Evolutionary conservation across 2,329 filamentous ascomycete species (phyloP).

Genomic region (Fusarium piperis): DNA sequence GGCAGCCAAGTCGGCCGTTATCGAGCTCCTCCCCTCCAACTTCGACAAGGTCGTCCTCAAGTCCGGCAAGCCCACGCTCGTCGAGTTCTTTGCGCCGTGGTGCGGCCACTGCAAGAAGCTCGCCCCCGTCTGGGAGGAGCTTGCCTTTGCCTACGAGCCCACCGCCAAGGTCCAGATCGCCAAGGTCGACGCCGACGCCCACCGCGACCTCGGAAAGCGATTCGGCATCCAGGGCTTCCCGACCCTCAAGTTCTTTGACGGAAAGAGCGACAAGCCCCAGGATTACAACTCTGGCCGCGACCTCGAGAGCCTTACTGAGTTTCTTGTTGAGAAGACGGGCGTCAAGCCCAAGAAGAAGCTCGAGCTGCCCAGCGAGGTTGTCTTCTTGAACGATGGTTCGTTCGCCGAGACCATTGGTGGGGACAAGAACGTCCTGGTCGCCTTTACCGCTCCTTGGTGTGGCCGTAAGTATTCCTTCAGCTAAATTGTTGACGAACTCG

Average conservation of each 20-base stretch:
- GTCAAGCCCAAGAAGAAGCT: constrained; percentile 81
- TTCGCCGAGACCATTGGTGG: constrained; percentile 83
- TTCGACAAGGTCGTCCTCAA: constrained; percentile 91
- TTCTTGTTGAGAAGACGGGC: constrained; percentile 88
- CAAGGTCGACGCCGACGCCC: constrained; percentile 94
- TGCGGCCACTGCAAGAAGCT: constrained; percentile 99
- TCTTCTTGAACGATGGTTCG: constrained; percentile 80
- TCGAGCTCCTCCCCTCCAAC: constrained; percentile 89
- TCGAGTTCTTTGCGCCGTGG: constrained; percentile 99
- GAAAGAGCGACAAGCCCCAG: constrained; percentile 84
- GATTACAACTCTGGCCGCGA: constrained; percentile 91
- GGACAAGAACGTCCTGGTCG: constrained; percentile 91
- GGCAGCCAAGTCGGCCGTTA: constrained; percentile 81
- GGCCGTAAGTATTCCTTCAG: constrained; percentile 76
- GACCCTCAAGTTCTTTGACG: constrained; percentile 97
- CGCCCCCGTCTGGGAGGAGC: constrained; percentile 92
- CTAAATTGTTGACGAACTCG: neutral
- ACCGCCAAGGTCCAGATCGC: constrained; percentile 83
- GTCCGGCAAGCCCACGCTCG: constrained; percentile 92
- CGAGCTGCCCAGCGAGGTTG: constrained; percentile 77
- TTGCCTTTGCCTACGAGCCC: constrained; percentile 78
- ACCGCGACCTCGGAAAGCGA: constrained; percentile 83
- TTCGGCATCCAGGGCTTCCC: constrained; percentile 96
- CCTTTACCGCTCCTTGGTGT: constrained; percentile 98
- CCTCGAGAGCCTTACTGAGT: constrained; percentile 82